Evolutionary conservation across 768 basidiomycete species (phyloP).

Genomic region (Neoboletus brunneissimus): DNA sequence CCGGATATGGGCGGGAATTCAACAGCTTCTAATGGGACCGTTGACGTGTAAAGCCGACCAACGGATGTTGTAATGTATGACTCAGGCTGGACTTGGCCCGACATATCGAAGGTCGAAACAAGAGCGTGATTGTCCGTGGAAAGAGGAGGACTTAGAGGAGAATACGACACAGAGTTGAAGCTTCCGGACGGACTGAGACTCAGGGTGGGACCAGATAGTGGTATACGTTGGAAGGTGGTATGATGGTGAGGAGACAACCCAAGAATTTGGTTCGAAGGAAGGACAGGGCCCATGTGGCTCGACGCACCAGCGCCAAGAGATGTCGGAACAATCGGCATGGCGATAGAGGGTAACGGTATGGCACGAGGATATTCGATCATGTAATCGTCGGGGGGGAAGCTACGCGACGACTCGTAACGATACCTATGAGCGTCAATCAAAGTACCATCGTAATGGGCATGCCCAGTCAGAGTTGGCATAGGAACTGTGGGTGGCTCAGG

Average conservation of each 20-base stretch:
- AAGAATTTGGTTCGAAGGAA: background rate
- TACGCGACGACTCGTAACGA: background rate
- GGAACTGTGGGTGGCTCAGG: background rate
- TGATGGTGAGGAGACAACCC: background rate
- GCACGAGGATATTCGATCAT: background rate
- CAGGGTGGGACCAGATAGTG: background rate
- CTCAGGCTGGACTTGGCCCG: background rate
- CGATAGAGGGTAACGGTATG: background rate
- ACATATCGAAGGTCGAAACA: background rate
- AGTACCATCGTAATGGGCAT: background rate
- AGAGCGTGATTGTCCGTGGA: background rate
- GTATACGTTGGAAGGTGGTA: background rate
- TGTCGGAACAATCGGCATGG: slow-evolving; percentile 8
- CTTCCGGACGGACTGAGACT: background rate
- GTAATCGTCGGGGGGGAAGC: background rate
- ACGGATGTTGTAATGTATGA: background rate
- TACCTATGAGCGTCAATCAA: slow-evolving; percentile 1
- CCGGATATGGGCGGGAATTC: slow-evolving; percentile 2
- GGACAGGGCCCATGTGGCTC: background rate
- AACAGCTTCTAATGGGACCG: slow-evolving; percentile 5
- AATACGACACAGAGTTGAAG: background rate
- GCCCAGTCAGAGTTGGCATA: background rate
- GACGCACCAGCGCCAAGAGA: background rate
- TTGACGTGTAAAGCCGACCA: background rate
- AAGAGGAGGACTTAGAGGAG: background rate